Percentiles rank a stretch among this genome's conserved stretches.
These are phyloP conservation scores for Centella asiatica DNA, from an alignment of 129 eudicot genomes.

Conservation along the genomic window DNA sequence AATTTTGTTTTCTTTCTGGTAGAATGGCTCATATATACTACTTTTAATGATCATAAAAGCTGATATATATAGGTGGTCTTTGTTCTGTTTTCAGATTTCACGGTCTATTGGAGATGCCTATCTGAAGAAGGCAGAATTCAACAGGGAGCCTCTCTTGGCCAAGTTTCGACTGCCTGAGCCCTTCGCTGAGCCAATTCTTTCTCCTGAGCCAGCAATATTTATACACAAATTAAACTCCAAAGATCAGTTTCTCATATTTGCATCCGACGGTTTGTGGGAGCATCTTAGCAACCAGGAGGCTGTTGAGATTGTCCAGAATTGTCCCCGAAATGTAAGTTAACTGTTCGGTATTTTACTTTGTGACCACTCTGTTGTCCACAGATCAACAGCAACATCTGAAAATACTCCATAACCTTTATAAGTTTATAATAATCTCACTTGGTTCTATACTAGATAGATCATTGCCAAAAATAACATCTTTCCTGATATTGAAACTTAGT, in stretches of 20 bases:
- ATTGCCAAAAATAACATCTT: background rate
- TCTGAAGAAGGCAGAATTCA: slow-evolving; percentile 72
- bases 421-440: no score
- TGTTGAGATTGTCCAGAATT: slow-evolving; percentile 57
- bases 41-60: background rate
- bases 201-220: slow-evolving; percentile 68
- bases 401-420: no score
- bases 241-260: slow-evolving; percentile 82
- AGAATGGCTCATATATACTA: background rate
- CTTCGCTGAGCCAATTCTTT: slow-evolving; percentile 58
- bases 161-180: slow-evolving; percentile 58
- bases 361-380: background rate
- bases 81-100: slow-evolving; percentile 47
- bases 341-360: background rate
- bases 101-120: slow-evolving; percentile 90
- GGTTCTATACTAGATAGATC: background rate
- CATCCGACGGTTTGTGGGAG: slow-evolving; percentile 97
- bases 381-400: background rate
- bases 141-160: slow-evolving; percentile 56
- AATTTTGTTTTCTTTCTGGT: no score
- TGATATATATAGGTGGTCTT: slow-evolving; percentile 9
- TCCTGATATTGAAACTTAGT: background rate
- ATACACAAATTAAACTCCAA: slow-evolving; percentile 48
- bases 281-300: slow-evolving; percentile 92
- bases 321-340: slow-evolving; percentile 60